Evolutionary conservation across 257 asterid species (phyloP).

Genomic region (Plantago ovata): DNA sequence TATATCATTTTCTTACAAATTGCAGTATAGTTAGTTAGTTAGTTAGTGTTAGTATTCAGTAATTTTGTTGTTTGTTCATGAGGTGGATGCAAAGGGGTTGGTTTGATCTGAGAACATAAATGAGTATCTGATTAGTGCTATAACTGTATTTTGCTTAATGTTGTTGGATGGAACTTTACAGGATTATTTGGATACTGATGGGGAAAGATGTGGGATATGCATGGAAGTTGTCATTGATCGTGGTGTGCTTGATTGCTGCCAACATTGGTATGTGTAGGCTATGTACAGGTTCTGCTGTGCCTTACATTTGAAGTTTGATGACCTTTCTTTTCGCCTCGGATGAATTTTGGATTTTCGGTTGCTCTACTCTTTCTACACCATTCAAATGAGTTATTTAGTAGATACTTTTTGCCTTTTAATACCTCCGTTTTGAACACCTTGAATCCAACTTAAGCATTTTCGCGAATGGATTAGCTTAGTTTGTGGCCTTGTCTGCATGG

Average conservation of each 20-base stretch:
- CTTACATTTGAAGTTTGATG: constrained; percentile 3
- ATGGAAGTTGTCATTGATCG: constrained; percentile 85
- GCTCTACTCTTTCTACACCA: background rate
- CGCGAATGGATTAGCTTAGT: background rate
- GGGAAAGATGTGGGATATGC: constrained; percentile 96
- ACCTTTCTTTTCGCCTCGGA: background rate
- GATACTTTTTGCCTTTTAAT: background rate
- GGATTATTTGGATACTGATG: constrained; percentile 66
- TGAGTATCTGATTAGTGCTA: background rate
- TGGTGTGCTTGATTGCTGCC: constrained; percentile 98
- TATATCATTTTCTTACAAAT: background rate
- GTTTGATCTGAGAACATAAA: background rate
- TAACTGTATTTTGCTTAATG: constrained; percentile 12
- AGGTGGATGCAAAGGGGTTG: background rate
- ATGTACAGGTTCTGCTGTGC: constrained; percentile 15
- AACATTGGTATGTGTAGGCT: constrained; percentile 68
- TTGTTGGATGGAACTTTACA: constrained; percentile 29
- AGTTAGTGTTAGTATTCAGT: background rate
- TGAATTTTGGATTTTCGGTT: background rate
- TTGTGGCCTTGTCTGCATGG: background rate
- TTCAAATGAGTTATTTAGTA: background rate
- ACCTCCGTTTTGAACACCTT: background rate
- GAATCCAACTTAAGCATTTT: background rate
- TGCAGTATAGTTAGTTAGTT: too few relatives aligned
- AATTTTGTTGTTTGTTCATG: background rate